These are phyloP conservation scores for Chaetoscypha palmicola DNA, from an alignment of 2,329 filamentous ascomycete species.

Conservation along the genomic window DNA sequence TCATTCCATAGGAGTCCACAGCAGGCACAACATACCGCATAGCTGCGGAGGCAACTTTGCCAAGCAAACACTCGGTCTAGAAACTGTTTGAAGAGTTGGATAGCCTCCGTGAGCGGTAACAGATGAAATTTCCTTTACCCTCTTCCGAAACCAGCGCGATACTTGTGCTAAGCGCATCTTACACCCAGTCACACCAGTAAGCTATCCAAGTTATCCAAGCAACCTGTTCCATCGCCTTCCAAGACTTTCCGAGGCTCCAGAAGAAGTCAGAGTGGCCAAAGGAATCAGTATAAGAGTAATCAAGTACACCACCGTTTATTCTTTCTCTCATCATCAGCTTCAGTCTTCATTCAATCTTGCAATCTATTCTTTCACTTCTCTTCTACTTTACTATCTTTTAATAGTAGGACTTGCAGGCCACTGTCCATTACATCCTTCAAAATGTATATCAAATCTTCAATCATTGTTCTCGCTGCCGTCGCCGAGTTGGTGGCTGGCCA, in stretches of 20 bases:
- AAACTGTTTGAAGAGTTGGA: neutral
- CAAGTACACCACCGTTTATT: neutral
- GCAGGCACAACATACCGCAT: no score
- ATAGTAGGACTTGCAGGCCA: constrained; percentile 5
- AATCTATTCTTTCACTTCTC: constrained; percentile 2
- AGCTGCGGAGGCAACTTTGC: neutral
- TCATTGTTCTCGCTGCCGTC: constrained; percentile 4
- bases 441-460: constrained; percentile 2
- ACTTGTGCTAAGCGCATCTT: neutral
- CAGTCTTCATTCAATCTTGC: neutral
- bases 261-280: no score
- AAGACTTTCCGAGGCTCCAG: no score
- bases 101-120: neutral
- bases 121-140: neutral
- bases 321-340: constrained; percentile 2
- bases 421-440: constrained; percentile 4
- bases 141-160: neutral
- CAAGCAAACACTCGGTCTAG: neutral
- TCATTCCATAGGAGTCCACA: no score
- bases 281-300: neutral
- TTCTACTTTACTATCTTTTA: constrained; percentile 1
- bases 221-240: no score
- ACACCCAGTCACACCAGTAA: no score
- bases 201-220: no score
- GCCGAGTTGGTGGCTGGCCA: constrained; percentile 5